Evolutionary conservation across 331 rosid species (phyloP), one percentile per base, ranked within the genome.

Genomic region (Arachis monticola): DNA sequence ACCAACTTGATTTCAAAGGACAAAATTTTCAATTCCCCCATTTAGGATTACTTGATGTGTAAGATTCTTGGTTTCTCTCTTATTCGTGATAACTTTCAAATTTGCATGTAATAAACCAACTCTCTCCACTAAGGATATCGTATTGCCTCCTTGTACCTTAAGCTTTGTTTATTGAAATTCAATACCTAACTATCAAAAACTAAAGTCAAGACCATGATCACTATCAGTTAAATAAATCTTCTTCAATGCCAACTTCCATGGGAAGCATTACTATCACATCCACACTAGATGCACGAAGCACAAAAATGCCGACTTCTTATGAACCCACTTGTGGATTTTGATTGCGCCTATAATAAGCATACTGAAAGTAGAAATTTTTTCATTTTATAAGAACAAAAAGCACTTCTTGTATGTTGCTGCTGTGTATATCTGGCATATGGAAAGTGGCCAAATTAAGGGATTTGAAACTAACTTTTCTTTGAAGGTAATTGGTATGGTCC

Each of bases 11-110:
- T 65, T 75, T 78, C 5, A 74, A 32, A 47, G 80, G 86, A 8
- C 73, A 75, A 11, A 79, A 87, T 35, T 80, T 82, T 0, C 64
- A 82, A 4, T 56, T 75, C 0, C 41, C 2, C 87, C 90, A 1
- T 87, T 87, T 69, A 35, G 40, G 40, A 35, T 35, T 35, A 35
- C 53, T 48, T 8, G 10, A 48, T 9, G 11, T 48, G 53, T 48
- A 11, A 48, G 4, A 2, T 48, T 48, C 11, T 48, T 48, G 53
- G 10, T 12, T 51, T 51, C 56, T 51, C n/a, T 11, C 11, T 47
- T 8, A 9, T 10, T 10, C 8, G 11, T 47, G 8, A 7, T 44
- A 6, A 7, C 2, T 3, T 32, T 32, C 38, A 32, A 4, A 5
- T 5, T 44, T 44, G 6, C 9, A 44, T 44, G 48, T 44, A 44